Evolutionary conservation across 2,329 filamentous ascomycete genomes (phyloP), one percentile per base, ranked within the genome.

Genomic region (Emydomyces testavorans): DNA sequence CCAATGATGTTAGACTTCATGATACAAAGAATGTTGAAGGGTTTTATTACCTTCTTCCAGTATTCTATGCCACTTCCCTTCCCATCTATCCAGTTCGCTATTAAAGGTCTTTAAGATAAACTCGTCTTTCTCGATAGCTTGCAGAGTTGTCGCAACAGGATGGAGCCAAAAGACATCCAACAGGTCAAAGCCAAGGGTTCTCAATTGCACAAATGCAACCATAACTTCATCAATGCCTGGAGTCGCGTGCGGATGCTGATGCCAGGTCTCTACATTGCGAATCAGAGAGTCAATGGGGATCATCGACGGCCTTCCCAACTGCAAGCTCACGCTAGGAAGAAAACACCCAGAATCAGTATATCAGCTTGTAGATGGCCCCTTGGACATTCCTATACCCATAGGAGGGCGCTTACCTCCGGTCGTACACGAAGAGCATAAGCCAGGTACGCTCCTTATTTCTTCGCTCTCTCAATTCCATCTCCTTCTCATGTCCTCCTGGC

Each of bases 271-370:
- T 5, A 60, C 54, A n/a, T 64, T 61, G 21, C 61, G 59, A 39
- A 69, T 64, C 40, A 69, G 60, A 13, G 60, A 56, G 34, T 58
- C 63, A 10, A 62, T 56, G 28, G 67, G 65, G 20, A 69, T 67
- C 67, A 70, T 70, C 57, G 62, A 68, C 0, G 67, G 66, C 41
- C 65, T 68, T 3, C 66, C 67, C 0, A 65, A 60, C 49, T 70
- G 67, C 3, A 69, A 46, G 36, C 66, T 69, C 36, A 69, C 61
- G 44, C 66, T 69, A 23, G 2, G 48, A 20, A n/a, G n/a, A n/a
- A 31, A 31, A 39, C 11, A 13, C 7, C 8, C 3, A 49, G 35
- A 16, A 26, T 39, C 11, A 41, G 45, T n/a, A 43, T 45, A 43
- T 26, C 23, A 7, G 7, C 6, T n/a, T n/a, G n/a, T n/a, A n/a